These are phyloP conservation scores for Penicillium paxilli DNA, from an alignment of 495 filamentous ascomycete species.

Conservation along the genomic window DNA sequence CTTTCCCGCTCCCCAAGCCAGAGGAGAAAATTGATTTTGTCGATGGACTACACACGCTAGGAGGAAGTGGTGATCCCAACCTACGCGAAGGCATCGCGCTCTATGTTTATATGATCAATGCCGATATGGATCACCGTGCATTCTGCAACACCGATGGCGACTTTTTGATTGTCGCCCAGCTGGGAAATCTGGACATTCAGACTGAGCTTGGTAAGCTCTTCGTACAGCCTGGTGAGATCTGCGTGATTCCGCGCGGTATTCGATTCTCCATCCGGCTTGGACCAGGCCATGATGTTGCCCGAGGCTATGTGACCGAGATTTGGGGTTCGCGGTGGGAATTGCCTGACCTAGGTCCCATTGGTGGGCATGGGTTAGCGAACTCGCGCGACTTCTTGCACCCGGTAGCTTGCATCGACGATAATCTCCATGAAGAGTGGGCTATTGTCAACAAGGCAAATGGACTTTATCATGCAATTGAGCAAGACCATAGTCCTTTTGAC, in stretches of 20 bases:
- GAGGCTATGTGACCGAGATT: conserved; percentile 43
- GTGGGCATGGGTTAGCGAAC: conserved; percentile 40
- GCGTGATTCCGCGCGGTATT: conserved; percentile 40
- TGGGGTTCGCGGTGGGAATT: conserved; percentile 42
- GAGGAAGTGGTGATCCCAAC: conserved; percentile 32
- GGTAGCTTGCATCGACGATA: conserved; percentile 40
- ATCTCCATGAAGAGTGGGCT: conserved; percentile 33
- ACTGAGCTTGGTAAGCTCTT: conserved; percentile 44
- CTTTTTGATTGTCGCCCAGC: conserved; percentile 40
- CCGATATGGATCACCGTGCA: conserved; percentile 25
- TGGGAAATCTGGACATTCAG: conserved; percentile 42
- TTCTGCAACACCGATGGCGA: conserved; percentile 45
- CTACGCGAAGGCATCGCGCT: conserved; percentile 12
- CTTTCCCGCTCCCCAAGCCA: conserved; percentile 35
- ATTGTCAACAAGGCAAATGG: conserved; percentile 43
- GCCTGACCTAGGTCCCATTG: conserved; percentile 41
- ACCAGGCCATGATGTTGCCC: conserved; percentile 19
- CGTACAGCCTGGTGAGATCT: conserved; percentile 43
- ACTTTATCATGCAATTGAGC: conserved; percentile 33
- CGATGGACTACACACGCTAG: conserved; percentile 40
- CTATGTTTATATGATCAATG: conserved; percentile 15
- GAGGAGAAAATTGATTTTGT: conserved; percentile 40
- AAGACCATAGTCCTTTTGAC: conserved; percentile 44
- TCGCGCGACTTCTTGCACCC: conserved; percentile 43
- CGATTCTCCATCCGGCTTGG: conserved; percentile 30